phyloP scores from a whole-genome alignment of 139 green algal genomes.

The Prasinococcaceae sp. region DNA sequence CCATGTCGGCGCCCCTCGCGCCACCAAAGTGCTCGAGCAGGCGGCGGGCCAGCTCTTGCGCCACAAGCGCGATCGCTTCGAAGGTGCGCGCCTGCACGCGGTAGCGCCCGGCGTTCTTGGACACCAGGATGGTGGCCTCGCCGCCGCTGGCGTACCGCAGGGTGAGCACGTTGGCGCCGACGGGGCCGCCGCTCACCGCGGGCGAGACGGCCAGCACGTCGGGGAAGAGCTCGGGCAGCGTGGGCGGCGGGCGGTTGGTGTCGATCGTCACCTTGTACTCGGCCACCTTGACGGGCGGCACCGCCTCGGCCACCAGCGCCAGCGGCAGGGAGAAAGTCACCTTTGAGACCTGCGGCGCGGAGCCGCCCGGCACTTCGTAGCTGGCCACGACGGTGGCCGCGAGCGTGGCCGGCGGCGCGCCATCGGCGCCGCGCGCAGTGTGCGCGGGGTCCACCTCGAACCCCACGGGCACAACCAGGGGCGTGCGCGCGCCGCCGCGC shows the following conservation, averaged over 20 bases:
- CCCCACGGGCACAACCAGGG: too few species aligned
- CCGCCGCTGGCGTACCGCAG: slow-evolving; percentile 27
- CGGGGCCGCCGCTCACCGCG: too few species aligned
- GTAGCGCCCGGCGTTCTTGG: slow-evolving; percentile 38
- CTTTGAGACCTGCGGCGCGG: too few species aligned
- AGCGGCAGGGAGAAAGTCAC: slow-evolving; percentile 30
- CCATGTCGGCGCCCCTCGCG: slow-evolving; percentile 8
- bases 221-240: slow-evolving; percentile 34
- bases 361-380: too few species aligned
- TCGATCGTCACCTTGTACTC: slow-evolving; percentile 43
- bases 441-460: too few species aligned
- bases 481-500: too few species aligned
- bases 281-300: slow-evolving; percentile 34
- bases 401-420: too few species aligned
- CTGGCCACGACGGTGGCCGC: too few species aligned
- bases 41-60: slow-evolving; percentile 32
- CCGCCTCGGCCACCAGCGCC: slow-evolving; percentile 20
- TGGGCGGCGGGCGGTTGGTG: slow-evolving; percentile 35
- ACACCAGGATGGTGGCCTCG: slow-evolving; percentile 47
- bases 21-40: slow-evolving; percentile 30
- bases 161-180: slow-evolving; percentile 30
- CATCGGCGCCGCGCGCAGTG: too few species aligned
- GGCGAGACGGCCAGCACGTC: slow-evolving; percentile 26
- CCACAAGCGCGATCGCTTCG: slow-evolving; percentile 42
- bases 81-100: slow-evolving; percentile 40